Base-by-base conservation (phyloP, 306 rosid genomes). In the Sicyos baderoa region DNA sequence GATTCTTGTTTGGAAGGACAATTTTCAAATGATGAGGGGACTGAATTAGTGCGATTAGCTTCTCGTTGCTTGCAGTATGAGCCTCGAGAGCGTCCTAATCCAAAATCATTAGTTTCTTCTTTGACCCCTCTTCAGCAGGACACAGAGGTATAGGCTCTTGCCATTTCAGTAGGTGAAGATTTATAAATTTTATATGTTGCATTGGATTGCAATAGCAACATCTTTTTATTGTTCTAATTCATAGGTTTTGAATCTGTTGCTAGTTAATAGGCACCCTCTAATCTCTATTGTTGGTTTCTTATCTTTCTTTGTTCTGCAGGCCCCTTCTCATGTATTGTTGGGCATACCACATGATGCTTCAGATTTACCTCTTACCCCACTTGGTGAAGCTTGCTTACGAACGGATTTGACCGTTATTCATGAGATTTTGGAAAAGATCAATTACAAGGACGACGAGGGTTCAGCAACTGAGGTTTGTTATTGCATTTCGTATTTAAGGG, bases 1-100 rank as follows among this genome's bases (percentile, higher is more conserved):
- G 99, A 93, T 82, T 93, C 99, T 69, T 90, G 97, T 84, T 81
- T 93, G 76, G 99, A 88, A 82, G 97, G 94, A 64, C 91, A 93
- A 78, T 88, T 93, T 80, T 81, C 99, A 75, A 79, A 83, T 60
- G 94, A 93, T 3, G 99, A 93, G 79, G 97, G 96, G 37, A 88
- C 96, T 56, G 97, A 88, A 55, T 84, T 93, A 62, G 96, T 93
- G 53, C 97, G 97, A 54, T 82, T 93, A 68, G 99, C 99, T 66
- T 90, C 99, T 22, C 86, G 91, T 60, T 93, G 99, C 71, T 73
- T 93, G 74, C 91, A 93, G 74, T 86, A 89, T 61, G 99, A 93
- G 77, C 96, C 97, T 9, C 88, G 96, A 49, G 99, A 93, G 74
- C 99, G 99, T 76, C 99, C 99, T 72, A 86, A 89, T 79, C 90